Conservation (phyloP, 371 early-diverging fungal genomes). For the Coemansia sp. region DNA sequence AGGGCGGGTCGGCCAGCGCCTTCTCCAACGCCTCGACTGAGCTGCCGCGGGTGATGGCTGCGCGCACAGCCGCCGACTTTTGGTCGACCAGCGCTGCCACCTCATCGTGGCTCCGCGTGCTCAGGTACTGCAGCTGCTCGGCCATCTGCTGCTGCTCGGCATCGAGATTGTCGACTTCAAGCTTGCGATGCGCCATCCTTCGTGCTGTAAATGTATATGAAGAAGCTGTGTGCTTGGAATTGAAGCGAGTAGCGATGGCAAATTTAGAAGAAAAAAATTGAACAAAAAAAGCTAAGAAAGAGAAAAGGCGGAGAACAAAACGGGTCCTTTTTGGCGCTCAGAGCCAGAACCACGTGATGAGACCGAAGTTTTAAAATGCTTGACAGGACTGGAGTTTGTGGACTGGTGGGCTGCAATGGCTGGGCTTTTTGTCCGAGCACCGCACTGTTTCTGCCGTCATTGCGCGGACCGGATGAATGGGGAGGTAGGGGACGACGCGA, state of each 20-base stretch:
- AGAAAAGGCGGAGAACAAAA: conserved; percentile 6
- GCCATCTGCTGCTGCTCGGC: conserved; percentile 65
- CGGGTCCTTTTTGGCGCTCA: background rate
- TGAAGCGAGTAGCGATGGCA: too few species aligned
- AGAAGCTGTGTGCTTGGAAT: too few species aligned
- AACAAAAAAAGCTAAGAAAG: background rate
- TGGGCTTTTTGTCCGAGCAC: too few species aligned
- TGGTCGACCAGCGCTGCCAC: conserved; percentile 58
- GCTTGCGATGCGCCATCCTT: conserved; percentile 62
- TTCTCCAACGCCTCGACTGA: conserved; percentile 63
- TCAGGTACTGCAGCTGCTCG: conserved; percentile 51
- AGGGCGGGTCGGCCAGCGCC: conserved; percentile 84
- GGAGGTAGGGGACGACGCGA: too few species aligned
- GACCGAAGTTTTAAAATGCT: background rate
- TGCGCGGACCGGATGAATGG: too few species aligned
- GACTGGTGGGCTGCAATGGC: too few species aligned
- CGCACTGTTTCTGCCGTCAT: too few species aligned
- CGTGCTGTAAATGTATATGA: background rate
- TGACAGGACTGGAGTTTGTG: too few species aligned
- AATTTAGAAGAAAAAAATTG: background rate
- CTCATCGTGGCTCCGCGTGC: conserved; percentile 56
- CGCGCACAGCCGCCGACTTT: conserved; percentile 65
- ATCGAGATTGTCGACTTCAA: conserved; percentile 80
- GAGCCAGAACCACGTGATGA: background rate
- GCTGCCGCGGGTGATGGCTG: conserved; percentile 66